Percentiles rank a stretch among this genome's conserved stretches.
Evolutionary conservation across 1,139 yeast genomes (phyloP).

Genomic region (Candida pseudocylindracea): DNA sequence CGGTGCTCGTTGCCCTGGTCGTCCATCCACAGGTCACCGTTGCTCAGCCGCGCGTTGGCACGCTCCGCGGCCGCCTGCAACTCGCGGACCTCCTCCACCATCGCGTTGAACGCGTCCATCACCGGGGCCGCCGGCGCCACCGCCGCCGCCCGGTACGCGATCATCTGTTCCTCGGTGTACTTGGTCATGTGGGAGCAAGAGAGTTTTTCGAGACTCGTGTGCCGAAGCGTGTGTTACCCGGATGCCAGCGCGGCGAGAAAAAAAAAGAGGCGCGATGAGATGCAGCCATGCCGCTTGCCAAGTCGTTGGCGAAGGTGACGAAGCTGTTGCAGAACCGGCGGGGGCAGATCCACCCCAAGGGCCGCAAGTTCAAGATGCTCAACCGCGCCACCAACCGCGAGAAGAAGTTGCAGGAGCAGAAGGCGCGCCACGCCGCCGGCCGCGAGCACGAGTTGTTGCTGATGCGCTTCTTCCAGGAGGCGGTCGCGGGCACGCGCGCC

Average conservation of each 20-base stretch:
- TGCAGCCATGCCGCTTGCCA: conserved; percentile 48
- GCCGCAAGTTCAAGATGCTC: conserved; percentile 69
- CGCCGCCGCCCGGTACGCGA: conserved; percentile 31
- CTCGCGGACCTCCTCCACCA: conserved; percentile 41
- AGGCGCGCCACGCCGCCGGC: conserved; percentile 29
- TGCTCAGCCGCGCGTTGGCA: conserved; percentile 12
- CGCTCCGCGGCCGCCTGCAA: conserved; percentile 13
- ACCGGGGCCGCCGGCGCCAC: conserved; percentile 38
- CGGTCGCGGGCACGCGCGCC: conserved; percentile 19
- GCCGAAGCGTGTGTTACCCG: too few relatives aligned
- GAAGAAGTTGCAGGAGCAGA: conserved; percentile 36
- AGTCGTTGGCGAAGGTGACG: conserved; percentile 49
- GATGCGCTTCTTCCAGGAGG: conserved; percentile 42
- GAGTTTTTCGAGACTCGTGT: too few relatives aligned
- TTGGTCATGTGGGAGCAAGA: conserved; percentile 7
- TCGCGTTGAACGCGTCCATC: conserved; percentile 36
- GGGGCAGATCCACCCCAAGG: conserved; percentile 61
- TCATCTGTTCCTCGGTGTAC: conserved; percentile 52
- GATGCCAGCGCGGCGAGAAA: not conserved
- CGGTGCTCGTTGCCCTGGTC: conserved; percentile 25
- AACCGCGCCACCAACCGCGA: conserved; percentile 77
- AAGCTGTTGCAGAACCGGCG: conserved; percentile 31
- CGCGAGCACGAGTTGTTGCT: conserved; percentile 36
- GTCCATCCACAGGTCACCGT: conserved; percentile 26
- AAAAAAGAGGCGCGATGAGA: not conserved